A percentile compares a stretch with the other conserved stretches of the same genome.
These are phyloP conservation scores for Saccharomycopsis selenospora DNA, from an alignment of 805 yeast species.

Conservation along the genomic window DNA sequence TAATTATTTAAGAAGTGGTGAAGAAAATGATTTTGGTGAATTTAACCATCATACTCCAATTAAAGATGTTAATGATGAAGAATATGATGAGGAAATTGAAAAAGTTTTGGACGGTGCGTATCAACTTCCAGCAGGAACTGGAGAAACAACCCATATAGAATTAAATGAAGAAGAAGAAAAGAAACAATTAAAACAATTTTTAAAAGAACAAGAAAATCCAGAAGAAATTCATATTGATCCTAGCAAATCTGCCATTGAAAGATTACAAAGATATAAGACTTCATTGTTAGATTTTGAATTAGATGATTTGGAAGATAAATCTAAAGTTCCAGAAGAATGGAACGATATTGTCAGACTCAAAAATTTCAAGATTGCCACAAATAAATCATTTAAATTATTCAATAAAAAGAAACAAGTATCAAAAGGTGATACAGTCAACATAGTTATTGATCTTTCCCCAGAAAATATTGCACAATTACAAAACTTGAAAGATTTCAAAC, in stretches of 20 bases:
- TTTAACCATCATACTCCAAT: conserved; percentile 41
- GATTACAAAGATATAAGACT: conserved; percentile 72
- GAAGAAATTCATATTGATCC: conserved; percentile 90
- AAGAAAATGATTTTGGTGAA: conserved; percentile 22
- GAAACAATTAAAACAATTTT: conserved; percentile 61
- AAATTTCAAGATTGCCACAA: conserved; percentile 70
- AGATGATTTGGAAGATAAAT: conserved; percentile 71
- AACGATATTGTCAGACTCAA: conserved; percentile 61
- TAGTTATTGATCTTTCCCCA: conserved; percentile 54
- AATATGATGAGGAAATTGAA: conserved; percentile 38
- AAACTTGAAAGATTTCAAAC: conserved; percentile 36
- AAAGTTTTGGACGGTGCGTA: conserved; percentile 37
- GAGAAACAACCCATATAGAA: conserved; percentile 44
- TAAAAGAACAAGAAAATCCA: conserved; percentile 58
- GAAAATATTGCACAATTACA: conserved; percentile 30
- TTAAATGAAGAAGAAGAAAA: conserved; percentile 77
- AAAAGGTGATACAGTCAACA: conserved; percentile 57
- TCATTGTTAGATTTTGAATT: conserved; percentile 71
- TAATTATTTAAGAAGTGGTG: conserved; percentile 10
- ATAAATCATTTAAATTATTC: conserved; percentile 37
- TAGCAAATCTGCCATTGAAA: conserved; percentile 62
- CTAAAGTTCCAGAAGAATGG: conserved; percentile 69
- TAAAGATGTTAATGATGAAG: conserved; percentile 34
- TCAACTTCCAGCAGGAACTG: conserved; percentile 34
- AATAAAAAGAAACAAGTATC: conserved; percentile 43